Evolutionary conservation across 2,329 filamentous ascomycete genomes (phyloP), one percentile per base, ranked within the genome.

Genomic region (Penicillium digitatum): DNA sequence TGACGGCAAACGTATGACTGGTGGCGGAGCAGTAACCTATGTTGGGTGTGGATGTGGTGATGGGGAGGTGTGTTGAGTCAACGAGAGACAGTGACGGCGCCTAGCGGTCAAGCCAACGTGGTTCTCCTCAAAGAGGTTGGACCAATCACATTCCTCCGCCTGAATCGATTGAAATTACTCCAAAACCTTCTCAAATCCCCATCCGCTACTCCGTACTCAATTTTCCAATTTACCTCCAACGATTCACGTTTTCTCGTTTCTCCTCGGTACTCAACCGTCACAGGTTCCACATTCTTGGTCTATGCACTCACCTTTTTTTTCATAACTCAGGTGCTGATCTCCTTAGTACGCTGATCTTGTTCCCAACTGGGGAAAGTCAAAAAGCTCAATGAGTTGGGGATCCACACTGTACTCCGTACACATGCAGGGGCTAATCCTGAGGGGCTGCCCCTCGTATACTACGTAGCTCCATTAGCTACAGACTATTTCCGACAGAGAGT

Each of bases 391-490:
- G 27, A 44, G 24, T 45, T 37, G 18, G 24, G 48, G 43, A 48
- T 48, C 44, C 38, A 43, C 35, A 18, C 10, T n/a, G 16, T 11
- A n/a, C 16, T 18, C 16, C 16, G 16, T 27, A 45, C 29, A 29
- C 43, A 39, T 59, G 59, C 61, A 63, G 62, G 61, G 61, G 62
- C 51, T 47, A 54, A 62, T 62, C 60, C 58, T 58, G 56, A 48
- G 43, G 44, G 37, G 47, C 32, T 27, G 18, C 24, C 37, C 40
- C 47, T 54, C 52, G 52, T 54, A 44, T 50, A 37, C 18, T 44
- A 38, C 43, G 27, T 29, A 32, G 39, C 39, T 34, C 47, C 44
- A 48, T 37, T 26, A 16, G 32, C 27, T 8, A 34, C 34, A 9
- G 2, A 49, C 20, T 39, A 20, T 22, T 37, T 32, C n/a, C n/a